Evolutionary conservation across 1,284 basidiomycete species (phyloP).

Genomic region (Irpex rosettiformis): DNA sequence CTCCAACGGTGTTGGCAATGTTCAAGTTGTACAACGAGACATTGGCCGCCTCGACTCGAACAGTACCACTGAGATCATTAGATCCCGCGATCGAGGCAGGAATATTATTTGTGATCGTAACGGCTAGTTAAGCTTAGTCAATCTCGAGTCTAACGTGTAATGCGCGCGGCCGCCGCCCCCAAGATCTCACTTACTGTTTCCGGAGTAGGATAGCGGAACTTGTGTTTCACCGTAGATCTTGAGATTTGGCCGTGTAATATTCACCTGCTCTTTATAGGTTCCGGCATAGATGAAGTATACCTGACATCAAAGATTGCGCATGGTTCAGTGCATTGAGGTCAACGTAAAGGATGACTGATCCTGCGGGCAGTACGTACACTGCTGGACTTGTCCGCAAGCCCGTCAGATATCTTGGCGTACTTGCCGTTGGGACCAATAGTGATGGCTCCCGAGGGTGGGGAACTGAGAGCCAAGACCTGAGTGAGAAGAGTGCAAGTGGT

Average conservation of each 20-base stretch:
- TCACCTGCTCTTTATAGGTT: constrained; percentile 50
- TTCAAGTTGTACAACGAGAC: constrained; percentile 56
- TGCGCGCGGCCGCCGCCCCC: constrained; percentile 11
- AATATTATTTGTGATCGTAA: constrained; percentile 40
- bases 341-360: neutral
- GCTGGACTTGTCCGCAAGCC: constrained; percentile 24
- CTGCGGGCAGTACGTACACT: constrained; percentile 14
- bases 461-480: constrained; percentile 15
- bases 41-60: constrained; percentile 48
- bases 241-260: constrained; percentile 40
- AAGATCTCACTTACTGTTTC: constrained; percentile 18
- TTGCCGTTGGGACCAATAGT: constrained; percentile 23
- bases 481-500: neutral
- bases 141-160: neutral
- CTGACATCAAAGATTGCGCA: constrained; percentile 17
- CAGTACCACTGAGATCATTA: constrained; percentile 51
- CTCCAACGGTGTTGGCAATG: constrained; percentile 49
- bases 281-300: constrained; percentile 54
- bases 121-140: constrained; percentile 33
- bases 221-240: constrained; percentile 23
- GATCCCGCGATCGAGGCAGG: constrained; percentile 43
- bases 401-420: constrained; percentile 21
- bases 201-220: constrained; percentile 18
- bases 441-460: constrained; percentile 23
- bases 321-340: neutral